Conservation (phyloP, 805 yeast genomes). For the Saturnispora saitoi region DNA sequence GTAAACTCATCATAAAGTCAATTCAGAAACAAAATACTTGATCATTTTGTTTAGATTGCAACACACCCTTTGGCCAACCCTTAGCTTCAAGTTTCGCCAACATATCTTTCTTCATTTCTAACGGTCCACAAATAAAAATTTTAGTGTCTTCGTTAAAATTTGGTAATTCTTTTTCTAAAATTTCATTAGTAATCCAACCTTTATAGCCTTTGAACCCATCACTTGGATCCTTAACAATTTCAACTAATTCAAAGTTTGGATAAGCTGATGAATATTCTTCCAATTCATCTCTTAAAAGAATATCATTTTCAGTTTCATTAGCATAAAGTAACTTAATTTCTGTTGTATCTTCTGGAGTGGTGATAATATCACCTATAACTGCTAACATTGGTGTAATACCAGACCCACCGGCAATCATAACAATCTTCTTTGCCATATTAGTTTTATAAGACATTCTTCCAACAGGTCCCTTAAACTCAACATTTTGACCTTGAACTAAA, state of each 20-base stretch:
- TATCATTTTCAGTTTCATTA: slow-evolving; percentile 70
- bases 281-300: slow-evolving; percentile 60
- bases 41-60: slow-evolving; percentile 27
- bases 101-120: slow-evolving; percentile 51
- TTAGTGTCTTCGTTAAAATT: slow-evolving; percentile 39
- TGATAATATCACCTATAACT: slow-evolving; percentile 60
- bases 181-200: slow-evolving; percentile 55
- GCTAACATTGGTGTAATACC: slow-evolving; percentile 89
- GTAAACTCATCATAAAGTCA: not conserved
- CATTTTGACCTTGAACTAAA: slow-evolving; percentile 55
- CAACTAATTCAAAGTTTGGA: slow-evolving; percentile 54
- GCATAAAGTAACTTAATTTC: slow-evolving; percentile 57
- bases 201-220: slow-evolving; percentile 48
- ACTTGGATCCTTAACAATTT: slow-evolving; percentile 47
- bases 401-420: slow-evolving; percentile 76
- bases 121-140: slow-evolving; percentile 68
- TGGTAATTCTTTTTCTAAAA: slow-evolving; percentile 48
- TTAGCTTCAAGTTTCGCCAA: slow-evolving; percentile 43
- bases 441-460: slow-evolving; percentile 55
- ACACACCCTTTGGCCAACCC: slow-evolving; percentile 45
- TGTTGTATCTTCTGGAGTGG: slow-evolving; percentile 59
- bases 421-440: slow-evolving; percentile 55
- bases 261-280: slow-evolving; percentile 59
- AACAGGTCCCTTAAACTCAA: slow-evolving; percentile 71
- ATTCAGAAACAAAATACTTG: slow-evolving; percentile 30